phyloP scores from a whole-genome alignment of 352 stramenopile genomes.

The Globisporangium lucens region DNA sequence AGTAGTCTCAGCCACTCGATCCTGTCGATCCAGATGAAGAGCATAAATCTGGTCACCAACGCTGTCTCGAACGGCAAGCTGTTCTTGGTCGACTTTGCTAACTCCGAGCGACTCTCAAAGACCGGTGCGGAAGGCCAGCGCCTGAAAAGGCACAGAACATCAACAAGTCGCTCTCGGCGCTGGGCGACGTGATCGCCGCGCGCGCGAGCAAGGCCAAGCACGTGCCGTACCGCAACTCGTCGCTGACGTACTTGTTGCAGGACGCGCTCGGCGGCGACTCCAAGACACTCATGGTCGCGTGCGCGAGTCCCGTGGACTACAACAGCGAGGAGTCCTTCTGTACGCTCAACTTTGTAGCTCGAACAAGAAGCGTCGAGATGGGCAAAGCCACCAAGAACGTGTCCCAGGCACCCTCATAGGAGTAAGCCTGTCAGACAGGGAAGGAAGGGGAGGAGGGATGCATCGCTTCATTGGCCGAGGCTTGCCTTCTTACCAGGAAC shows the following conservation, averaged over 20 bases:
- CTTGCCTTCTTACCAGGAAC: background rate
- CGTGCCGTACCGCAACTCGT: constrained; percentile 94
- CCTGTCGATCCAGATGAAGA: constrained; percentile 83
- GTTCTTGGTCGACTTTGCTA: constrained; percentile 89
- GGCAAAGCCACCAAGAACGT: constrained; percentile 88
- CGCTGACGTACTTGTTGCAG: constrained; percentile 92
- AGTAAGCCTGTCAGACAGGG: too few relatives aligned
- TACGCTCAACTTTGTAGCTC: constrained; percentile 91
- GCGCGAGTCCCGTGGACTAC: constrained; percentile 86
- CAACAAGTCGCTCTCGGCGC: constrained; percentile 93
- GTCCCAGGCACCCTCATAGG: constrained; percentile 17
- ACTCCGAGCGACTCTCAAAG: constrained; percentile 88
- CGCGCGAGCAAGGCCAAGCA: constrained; percentile 88
- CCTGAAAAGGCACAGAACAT: constrained; percentile 92
- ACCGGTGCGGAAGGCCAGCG: constrained; percentile 82
- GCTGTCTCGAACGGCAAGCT: constrained; percentile 71
- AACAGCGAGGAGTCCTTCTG: constrained; percentile 92
- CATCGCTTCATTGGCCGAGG: background rate
- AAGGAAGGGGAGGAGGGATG: constrained; percentile 24
- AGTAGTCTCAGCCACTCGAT: constrained; percentile 88
- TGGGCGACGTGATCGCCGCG: constrained; percentile 96
- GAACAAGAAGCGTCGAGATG: constrained; percentile 86
- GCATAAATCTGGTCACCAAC: constrained; percentile 76
- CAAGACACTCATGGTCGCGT: constrained; percentile 94
- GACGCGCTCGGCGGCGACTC: constrained; percentile 90